Percentiles rank a stretch among this genome's conserved stretches.
phyloP scores from a whole-genome alignment of 163 green algal genomes.

The Trebouxia gelatinosa region DNA sequence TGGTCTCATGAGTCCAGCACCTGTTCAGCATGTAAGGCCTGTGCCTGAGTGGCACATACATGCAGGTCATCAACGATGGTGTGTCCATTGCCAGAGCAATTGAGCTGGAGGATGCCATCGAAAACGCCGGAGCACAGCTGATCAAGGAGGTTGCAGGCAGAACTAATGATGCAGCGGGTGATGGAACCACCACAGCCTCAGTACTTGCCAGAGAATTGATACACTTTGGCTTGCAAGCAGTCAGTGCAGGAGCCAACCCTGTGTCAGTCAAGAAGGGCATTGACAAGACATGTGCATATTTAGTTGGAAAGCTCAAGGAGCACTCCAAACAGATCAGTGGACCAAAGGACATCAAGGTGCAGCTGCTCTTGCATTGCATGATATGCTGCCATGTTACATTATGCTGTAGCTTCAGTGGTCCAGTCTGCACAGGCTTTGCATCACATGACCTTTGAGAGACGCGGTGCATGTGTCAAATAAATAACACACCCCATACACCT shows the following conservation, averaged over 20 bases:
- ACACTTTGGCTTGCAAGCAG: slow-evolving; percentile 84
- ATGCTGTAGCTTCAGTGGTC: too few species aligned
- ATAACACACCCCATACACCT: too few species aligned
- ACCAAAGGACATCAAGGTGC: slow-evolving; percentile 91
- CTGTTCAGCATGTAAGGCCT: too few species aligned
- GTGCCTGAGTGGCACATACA: too few species aligned
- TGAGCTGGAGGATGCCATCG: slow-evolving; percentile 92
- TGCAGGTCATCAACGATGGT: slow-evolving; percentile 99
- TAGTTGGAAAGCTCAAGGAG: slow-evolving; percentile 87
- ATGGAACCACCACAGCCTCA: slow-evolving; percentile 97
- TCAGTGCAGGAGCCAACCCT: slow-evolving; percentile 95
- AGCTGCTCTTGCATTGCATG: too few species aligned
- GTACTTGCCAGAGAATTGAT: slow-evolving; percentile 98
- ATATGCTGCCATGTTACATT: too few species aligned
- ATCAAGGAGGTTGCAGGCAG: slow-evolving; percentile 99
- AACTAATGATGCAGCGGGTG: slow-evolving; percentile 97
- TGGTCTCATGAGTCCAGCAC: too few species aligned
- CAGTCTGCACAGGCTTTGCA: too few species aligned
- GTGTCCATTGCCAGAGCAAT: slow-evolving; percentile 98
- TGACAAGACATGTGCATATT: slow-evolving; percentile 88
- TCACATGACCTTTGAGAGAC: too few species aligned
- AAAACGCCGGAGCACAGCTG: slow-evolving; percentile 99
- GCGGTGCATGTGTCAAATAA: too few species aligned
- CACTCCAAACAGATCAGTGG: slow-evolving; percentile 86
- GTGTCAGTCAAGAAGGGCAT: slow-evolving; percentile 97